Conservation (phyloP, 352 stramenopile genomes). For the Globisporangium takayamanum region DNA sequence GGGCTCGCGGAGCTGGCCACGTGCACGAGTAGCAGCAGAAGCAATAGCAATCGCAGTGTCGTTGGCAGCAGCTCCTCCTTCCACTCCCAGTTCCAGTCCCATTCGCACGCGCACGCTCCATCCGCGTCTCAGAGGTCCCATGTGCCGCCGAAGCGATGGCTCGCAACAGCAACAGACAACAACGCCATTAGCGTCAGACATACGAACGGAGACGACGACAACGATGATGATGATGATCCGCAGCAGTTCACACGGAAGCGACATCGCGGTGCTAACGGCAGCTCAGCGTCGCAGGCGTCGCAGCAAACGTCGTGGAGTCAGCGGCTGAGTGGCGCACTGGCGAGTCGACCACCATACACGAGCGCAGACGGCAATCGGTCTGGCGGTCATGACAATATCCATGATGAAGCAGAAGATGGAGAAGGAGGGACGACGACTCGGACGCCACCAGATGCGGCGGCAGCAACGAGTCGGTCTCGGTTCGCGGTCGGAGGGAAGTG, state of each 20-base stretch:
- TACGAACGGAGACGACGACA: background rate
- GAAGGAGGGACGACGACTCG: too few species aligned
- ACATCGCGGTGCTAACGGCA: background rate
- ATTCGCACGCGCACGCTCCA: too few species aligned
- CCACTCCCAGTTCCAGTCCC: too few species aligned
- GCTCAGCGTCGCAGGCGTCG: background rate
- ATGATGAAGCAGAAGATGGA: too few species aligned
- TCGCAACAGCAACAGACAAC: too few species aligned
- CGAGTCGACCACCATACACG: background rate
- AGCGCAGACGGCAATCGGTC: background rate
- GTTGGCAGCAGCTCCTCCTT: background rate
- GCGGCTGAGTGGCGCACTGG: slow-evolving; percentile 5
- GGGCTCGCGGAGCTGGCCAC: slow-evolving; percentile 47
- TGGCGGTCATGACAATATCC: too few species aligned
- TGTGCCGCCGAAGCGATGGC: slow-evolving; percentile 7
- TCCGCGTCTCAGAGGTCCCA: background rate
- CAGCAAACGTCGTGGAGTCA: slow-evolving; percentile 10
- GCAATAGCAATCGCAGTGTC: background rate
- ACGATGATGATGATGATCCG: background rate
- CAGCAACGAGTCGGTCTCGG: slow-evolving; percentile 1
- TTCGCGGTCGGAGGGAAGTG: slow-evolving; percentile 3
- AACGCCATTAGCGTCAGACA: too few species aligned
- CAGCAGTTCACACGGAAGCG: background rate
- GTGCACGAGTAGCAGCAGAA: slow-evolving; percentile 10
- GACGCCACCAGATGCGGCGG: background rate